phyloP scores from a whole-genome alignment of 2,329 filamentous ascomycete genomes.

The Colletotrichum tropicicola region DNA sequence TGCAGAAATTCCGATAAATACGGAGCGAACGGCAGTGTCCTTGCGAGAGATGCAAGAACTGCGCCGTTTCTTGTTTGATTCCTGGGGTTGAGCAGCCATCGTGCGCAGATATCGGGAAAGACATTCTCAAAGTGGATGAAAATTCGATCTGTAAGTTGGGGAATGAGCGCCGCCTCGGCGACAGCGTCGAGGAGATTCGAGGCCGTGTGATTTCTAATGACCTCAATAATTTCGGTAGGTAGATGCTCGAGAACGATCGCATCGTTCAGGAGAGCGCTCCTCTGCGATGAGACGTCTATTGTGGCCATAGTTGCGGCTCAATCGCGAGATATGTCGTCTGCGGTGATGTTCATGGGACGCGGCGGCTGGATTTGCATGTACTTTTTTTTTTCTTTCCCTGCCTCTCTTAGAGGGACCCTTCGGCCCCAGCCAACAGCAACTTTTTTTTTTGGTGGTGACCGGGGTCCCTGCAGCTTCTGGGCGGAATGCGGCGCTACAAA shows the following conservation, averaged over 20 bases:
- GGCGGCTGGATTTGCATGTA: conserved; percentile 31
- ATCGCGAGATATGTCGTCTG: conserved; percentile 27
- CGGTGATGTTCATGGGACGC: conserved; percentile 27
- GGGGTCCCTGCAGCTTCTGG: conserved; percentile 33
- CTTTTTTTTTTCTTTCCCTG: conserved; percentile 37
- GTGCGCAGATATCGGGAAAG: conserved; percentile 83
- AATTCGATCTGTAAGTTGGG: conserved; percentile 75
- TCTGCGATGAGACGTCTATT: conserved; percentile 64
- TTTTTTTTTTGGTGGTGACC: conserved; percentile 42
- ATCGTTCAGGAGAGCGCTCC: conserved; percentile 65
- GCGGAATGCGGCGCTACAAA: conserved; percentile 43
- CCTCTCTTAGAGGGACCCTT: conserved; percentile 25
- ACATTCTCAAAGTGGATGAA: conserved; percentile 79
- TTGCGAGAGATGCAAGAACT: conserved; percentile 77
- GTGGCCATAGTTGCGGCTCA: conserved; percentile 55
- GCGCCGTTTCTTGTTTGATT: conserved; percentile 46
- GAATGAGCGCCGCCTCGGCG: conserved; percentile 73
- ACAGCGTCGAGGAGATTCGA: conserved; percentile 77
- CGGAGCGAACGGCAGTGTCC: conserved; percentile 83
- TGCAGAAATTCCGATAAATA: conserved; percentile 80
- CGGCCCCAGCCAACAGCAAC: conserved; percentile 35
- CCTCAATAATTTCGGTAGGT: conserved; percentile 74
- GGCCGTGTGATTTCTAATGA: conserved; percentile 71
- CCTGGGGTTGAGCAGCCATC: conserved; percentile 71
- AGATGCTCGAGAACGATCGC: conserved; percentile 65